A percentile compares a stretch with the other conserved stretches of the same genome.
Conservation (phyloP, 2,329 filamentous ascomycete species). For the Calonectria leucothoes region DNA sequence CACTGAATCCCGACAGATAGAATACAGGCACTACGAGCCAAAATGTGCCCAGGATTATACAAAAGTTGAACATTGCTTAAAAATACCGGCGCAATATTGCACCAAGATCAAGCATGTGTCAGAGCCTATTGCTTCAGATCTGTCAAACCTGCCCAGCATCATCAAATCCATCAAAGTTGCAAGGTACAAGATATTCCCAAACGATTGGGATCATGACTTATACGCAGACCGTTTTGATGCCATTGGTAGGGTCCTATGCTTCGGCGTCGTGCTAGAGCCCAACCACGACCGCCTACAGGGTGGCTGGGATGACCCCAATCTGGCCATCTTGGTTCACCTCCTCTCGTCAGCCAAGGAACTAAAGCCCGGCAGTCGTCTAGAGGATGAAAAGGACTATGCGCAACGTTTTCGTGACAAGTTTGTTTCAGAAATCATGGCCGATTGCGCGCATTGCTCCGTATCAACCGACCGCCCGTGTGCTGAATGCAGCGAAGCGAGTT, state of each 20-base stretch:
- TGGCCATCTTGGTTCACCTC: slow-evolving; percentile 26
- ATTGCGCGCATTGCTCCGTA: slow-evolving; percentile 10
- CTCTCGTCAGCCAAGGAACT: background rate
- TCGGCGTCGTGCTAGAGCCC: slow-evolving; percentile 19
- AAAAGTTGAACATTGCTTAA: slow-evolving; percentile 26
- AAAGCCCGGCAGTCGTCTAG: background rate
- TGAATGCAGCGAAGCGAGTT: background rate
- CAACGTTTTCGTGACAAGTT: slow-evolving; percentile 11
- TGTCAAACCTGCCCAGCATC: slow-evolving; percentile 26
- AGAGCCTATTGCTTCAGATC: slow-evolving; percentile 23
- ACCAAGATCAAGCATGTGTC: slow-evolving; percentile 22
- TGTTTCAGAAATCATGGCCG: slow-evolving; percentile 3
- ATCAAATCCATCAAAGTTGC: slow-evolving; percentile 10
- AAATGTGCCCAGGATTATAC: background rate
- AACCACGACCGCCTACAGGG: slow-evolving; percentile 3
- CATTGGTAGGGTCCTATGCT: slow-evolving; percentile 27
- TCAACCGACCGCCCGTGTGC: slow-evolving; percentile 5
- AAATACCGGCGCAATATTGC: slow-evolving; percentile 22
- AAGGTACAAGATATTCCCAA: background rate
- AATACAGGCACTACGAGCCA: slow-evolving; percentile 21
- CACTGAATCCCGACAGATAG: slow-evolving; percentile 11
- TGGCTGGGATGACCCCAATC: slow-evolving; percentile 16
- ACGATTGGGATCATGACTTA: slow-evolving; percentile 15
- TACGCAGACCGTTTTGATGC: background rate
- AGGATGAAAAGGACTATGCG: background rate